Evolutionary conservation across 148 eudicot genomes (phyloP).

Genomic region (Camellia sinensis): DNA sequence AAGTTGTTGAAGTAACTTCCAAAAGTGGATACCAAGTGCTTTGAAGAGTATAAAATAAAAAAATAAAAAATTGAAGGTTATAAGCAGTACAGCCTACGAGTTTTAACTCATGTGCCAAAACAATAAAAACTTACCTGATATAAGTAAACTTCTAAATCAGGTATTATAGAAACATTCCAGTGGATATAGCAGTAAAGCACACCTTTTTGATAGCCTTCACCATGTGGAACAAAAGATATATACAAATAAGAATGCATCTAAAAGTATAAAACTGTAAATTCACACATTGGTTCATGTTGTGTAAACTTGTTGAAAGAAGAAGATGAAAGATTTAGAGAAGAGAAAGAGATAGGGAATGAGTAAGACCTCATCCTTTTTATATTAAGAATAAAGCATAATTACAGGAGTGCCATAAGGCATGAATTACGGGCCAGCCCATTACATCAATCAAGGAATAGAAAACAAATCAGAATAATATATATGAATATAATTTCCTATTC

Average conservation of each 20-base stretch:
- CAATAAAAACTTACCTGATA: constrained; percentile 1
- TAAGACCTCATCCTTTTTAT: background rate
- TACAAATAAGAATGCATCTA: background rate
- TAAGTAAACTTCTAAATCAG: background rate
- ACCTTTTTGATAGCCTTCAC: background rate
- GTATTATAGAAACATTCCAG: background rate
- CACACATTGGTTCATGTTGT: background rate
- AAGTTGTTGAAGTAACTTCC: background rate
- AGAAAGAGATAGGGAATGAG: too few species aligned
- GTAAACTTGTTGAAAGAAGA: background rate
- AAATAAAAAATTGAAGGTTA: background rate
- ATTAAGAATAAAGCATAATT: background rate
- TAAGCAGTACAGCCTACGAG: background rate
- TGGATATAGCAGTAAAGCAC: background rate
- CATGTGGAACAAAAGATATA: background rate
- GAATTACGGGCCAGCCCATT: too few species aligned
- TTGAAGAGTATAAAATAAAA: background rate
- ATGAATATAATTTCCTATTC: too few species aligned
- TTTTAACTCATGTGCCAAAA: background rate
- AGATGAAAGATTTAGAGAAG: background rate
- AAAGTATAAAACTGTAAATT: background rate
- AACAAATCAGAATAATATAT: too few species aligned
- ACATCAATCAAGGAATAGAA: too few species aligned
- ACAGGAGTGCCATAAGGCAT: too few species aligned
- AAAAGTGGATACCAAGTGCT: background rate